Conservation (phyloP, 2,329 filamentous ascomycete species). For the Fusarium pseudoanthophilum region DNA sequence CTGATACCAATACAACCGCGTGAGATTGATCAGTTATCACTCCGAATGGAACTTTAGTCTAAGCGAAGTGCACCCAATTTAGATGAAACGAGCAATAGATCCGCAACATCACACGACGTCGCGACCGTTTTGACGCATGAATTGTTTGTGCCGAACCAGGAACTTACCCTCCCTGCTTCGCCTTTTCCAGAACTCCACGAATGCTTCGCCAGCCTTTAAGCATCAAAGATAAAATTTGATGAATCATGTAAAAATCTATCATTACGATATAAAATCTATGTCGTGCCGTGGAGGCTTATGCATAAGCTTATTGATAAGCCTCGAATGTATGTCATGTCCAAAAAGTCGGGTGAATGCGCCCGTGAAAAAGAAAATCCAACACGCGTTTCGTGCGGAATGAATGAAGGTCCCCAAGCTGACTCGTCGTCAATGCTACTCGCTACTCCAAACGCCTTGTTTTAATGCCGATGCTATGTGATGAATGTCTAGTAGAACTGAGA, state of each 20-base stretch:
- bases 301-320: slow-evolving; percentile 10
- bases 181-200: neutral
- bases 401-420: neutral
- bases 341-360: slow-evolving; percentile 11
- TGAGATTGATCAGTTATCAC: neutral
- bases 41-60: neutral
- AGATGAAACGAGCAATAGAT: slow-evolving; percentile 10
- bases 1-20: neutral
- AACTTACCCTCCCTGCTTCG: neutral
- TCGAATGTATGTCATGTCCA: slow-evolving; percentile 18
- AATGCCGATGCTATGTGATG: slow-evolving; percentile 1
- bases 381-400: neutral
- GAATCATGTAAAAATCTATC: slow-evolving; percentile 17
- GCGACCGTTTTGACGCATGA: neutral
- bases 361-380: slow-evolving; percentile 10
- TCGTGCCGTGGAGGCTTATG: slow-evolving; percentile 27
- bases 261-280: slow-evolving; percentile 34
- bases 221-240: neutral
- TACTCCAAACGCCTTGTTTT: slow-evolving; percentile 31
- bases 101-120: neutral
- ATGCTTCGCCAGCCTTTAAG: neutral
- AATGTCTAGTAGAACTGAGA: slow-evolving; percentile 28
- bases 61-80: neutral
- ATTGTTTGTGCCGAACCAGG: neutral
- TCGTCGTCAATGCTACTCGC: slow-evolving; percentile 4